A percentile compares a stretch with the other conserved stretches of the same genome.
Evolutionary conservation across 2,329 filamentous ascomycete genomes (phyloP).

Genomic region (Fusarium aywerte): DNA sequence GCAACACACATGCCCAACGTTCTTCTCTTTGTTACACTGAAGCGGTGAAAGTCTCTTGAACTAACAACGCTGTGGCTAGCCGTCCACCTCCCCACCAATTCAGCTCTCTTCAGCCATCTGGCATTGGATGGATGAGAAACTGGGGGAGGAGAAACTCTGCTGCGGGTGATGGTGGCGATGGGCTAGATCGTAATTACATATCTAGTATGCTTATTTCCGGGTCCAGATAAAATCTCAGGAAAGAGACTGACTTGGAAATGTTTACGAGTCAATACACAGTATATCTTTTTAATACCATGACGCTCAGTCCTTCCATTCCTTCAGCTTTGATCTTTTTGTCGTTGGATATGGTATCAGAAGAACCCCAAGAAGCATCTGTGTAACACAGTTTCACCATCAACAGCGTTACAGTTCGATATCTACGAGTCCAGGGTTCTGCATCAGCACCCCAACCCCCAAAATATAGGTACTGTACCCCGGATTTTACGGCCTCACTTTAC

Average conservation of each 20-base stretch:
- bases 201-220: slow-evolving; percentile 14
- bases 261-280: background rate
- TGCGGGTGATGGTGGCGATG: slow-evolving; percentile 17
- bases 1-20: too few relatives aligned
- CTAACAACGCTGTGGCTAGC: slow-evolving; percentile 20
- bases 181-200: background rate
- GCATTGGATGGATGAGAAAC: background rate
- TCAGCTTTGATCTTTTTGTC: background rate
- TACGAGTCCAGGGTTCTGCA: background rate
- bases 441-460: slow-evolving; percentile 11
- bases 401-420: background rate
- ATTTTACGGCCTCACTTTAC: slow-evolving; percentile 15
- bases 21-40: background rate
- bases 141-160: background rate
- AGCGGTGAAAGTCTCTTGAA: slow-evolving; percentile 25
- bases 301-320: background rate
- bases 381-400: slow-evolving; percentile 3
- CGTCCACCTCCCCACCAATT: slow-evolving; percentile 15
- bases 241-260: background rate
- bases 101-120: slow-evolving; percentile 4
- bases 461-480: slow-evolving; percentile 32
- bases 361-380: background rate
- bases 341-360: background rate
- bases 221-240: background rate
- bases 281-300: background rate